These are phyloP conservation scores for Sarocladium strictum DNA, from an alignment of 2,329 filamentous ascomycete species.

Conservation along the genomic window DNA sequence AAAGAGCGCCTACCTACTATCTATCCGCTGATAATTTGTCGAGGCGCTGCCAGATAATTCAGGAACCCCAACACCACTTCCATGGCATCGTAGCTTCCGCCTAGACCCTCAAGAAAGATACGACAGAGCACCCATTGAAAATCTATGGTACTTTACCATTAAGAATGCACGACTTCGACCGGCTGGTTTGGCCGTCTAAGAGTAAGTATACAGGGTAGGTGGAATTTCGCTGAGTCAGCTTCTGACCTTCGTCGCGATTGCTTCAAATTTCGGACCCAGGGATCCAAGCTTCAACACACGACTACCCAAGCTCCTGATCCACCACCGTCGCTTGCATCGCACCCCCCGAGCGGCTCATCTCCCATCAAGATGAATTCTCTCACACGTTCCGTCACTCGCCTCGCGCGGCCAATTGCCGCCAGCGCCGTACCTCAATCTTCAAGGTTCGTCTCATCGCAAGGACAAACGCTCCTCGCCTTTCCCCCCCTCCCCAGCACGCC, in stretches of 20 bases:
- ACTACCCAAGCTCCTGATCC: neutral
- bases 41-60: too few species aligned
- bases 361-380: conserved; percentile 4
- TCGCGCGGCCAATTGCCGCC: conserved; percentile 8
- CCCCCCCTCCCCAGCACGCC: neutral
- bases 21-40: too few species aligned
- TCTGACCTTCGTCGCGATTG: neutral
- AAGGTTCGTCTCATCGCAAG: neutral
- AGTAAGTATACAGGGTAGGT: conserved; percentile 2
- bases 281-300: neutral
- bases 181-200: too few species aligned
- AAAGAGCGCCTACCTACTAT: too few species aligned
- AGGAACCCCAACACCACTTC: too few species aligned
- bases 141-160: too few species aligned
- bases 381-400: conserved; percentile 9
- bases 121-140: too few species aligned
- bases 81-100: too few species aligned
- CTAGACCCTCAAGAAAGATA: too few species aligned
- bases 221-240: neutral
- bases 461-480: neutral
- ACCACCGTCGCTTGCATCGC: neutral
- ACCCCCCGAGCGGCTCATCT: neutral
- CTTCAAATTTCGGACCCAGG: neutral
- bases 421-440: neutral
- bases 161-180: too few species aligned